phyloP scores from a whole-genome alignment of 352 stramenopile genomes.

The Pythium graminicola region DNA sequence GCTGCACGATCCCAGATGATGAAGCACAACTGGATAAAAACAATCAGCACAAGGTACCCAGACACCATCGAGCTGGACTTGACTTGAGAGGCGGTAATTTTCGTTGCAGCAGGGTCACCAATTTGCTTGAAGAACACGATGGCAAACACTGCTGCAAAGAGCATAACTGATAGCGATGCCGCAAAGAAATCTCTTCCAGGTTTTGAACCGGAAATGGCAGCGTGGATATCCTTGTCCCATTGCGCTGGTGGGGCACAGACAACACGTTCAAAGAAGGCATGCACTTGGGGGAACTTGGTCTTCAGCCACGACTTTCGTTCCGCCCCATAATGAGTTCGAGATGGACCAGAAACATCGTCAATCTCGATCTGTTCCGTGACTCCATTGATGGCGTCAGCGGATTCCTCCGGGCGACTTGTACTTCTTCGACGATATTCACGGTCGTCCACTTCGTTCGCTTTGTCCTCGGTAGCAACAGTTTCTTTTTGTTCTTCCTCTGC shows the following conservation, averaged over 20 bases:
- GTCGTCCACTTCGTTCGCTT: background rate
- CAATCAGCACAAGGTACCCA: slow-evolving; percentile 78
- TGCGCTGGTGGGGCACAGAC: slow-evolving; percentile 55
- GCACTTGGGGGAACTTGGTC: slow-evolving; percentile 34
- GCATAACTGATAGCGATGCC: slow-evolving; percentile 47
- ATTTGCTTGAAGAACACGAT: slow-evolving; percentile 75
- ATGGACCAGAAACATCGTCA: slow-evolving; percentile 37
- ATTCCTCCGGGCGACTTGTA: slow-evolving; percentile 1
- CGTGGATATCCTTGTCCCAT: slow-evolving; percentile 85
- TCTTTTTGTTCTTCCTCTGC: slow-evolving; percentile 18
- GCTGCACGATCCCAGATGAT: slow-evolving; percentile 85
- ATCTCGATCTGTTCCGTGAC: slow-evolving; percentile 65
- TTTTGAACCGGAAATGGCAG: slow-evolving; percentile 70
- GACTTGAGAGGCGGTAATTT: slow-evolving; percentile 38
- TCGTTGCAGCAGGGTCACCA: slow-evolving; percentile 47
- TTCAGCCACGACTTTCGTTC: slow-evolving; percentile 55
- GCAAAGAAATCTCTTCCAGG: slow-evolving; percentile 74
- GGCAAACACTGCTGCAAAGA: slow-evolving; percentile 62
- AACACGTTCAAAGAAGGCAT: slow-evolving; percentile 59
- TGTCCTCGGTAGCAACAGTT: background rate
- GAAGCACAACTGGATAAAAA: slow-evolving; percentile 71
- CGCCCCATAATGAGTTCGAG: slow-evolving; percentile 23
- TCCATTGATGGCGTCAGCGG: slow-evolving; percentile 14
- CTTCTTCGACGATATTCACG: slow-evolving; percentile 1
- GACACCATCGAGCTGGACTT: slow-evolving; percentile 73